A percentile compares a stretch with the other conserved stretches of the same genome.
Conservation (phyloP, 441 rosid genomes). For the Adansonia grandidieri region DNA sequence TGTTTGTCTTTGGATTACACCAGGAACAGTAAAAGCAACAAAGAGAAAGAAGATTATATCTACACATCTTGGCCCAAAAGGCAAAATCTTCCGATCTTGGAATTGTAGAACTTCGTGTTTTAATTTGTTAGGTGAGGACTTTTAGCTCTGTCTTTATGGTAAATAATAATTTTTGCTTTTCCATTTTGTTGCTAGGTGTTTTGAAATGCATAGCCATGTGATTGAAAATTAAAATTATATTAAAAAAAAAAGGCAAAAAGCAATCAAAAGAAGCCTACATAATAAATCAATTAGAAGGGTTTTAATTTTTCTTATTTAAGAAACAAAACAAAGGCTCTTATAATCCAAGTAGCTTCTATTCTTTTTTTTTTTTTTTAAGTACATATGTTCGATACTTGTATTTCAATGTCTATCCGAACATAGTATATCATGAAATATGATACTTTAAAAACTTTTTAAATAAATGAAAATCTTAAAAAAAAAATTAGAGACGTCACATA, state of each 20-base stretch:
- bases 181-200: neutral
- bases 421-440: too few species aligned
- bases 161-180: neutral
- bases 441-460: too few species aligned
- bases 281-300: neutral
- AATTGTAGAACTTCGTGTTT: constrained; percentile 24
- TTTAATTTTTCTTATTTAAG: neutral
- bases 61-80: constrained; percentile 13
- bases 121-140: neutral
- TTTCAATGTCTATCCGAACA: too few species aligned
- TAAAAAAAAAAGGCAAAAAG: too few species aligned
- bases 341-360: too few species aligned
- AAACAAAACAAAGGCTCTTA: neutral
- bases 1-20: constrained; percentile 28
- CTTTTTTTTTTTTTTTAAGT: too few species aligned
- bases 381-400: too few species aligned
- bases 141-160: neutral
- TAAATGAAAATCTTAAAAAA: too few species aligned
- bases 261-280: neutral
- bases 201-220: neutral
- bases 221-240: too few species aligned
- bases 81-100: constrained; percentile 1
- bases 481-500: too few species aligned
- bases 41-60: constrained; percentile 5
- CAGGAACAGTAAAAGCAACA: constrained; percentile 16